These are phyloP conservation scores for Mycena olivaceomarginata DNA, from an alignment of 768 basidiomycete genomes.

Conservation along the genomic window DNA sequence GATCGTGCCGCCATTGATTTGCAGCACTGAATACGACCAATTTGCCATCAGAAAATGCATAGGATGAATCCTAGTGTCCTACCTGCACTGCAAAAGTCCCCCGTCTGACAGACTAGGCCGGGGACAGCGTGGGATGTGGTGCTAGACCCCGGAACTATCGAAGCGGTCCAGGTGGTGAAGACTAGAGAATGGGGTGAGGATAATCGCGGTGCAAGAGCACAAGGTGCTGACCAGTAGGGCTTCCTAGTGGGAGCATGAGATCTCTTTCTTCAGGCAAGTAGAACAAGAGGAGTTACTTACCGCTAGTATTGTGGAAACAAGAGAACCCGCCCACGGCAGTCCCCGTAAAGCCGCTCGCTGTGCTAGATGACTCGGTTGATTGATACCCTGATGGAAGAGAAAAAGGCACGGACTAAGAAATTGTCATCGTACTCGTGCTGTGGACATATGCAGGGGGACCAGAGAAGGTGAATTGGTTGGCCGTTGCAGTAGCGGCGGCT, in stretches of 20 bases:
- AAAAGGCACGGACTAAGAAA: background rate
- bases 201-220: background rate
- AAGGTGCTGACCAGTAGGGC: background rate
- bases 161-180: background rate
- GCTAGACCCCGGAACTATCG: background rate
- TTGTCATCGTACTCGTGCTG: background rate
- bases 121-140: background rate
- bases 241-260: background rate
- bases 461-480: constrained; percentile 1
- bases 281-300: background rate
- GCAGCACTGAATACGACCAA: background rate
- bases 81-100: background rate
- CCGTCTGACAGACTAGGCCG: background rate
- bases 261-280: background rate
- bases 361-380: background rate
- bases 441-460: background rate
- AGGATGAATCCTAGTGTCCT: background rate
- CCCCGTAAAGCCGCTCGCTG: background rate
- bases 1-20: background rate
- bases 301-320: background rate
- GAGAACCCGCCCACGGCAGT: background rate
- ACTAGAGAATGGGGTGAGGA: background rate
- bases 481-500: background rate
- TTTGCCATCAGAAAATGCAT: background rate
- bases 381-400: background rate